A percentile compares a stretch with the other conserved stretches of the same genome.
phyloP scores from a whole-genome alignment of 257 asterid species.

The Gentiana straminea region DNA sequence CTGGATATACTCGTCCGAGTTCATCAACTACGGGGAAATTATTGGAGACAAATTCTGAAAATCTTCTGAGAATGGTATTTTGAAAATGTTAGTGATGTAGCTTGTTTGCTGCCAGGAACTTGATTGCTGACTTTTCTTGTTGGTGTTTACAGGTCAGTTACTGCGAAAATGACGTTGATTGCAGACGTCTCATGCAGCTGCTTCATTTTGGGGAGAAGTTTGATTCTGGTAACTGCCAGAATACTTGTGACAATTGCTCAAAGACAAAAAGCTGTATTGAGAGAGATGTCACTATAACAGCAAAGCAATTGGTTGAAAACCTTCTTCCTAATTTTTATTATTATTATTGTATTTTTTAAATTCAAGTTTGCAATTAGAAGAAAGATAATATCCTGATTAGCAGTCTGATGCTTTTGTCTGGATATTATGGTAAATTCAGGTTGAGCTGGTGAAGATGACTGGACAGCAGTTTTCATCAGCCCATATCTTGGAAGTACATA shows the following conservation, averaged over 20 bases:
- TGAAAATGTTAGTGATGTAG: not conserved
- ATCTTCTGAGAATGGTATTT: conserved; percentile 81
- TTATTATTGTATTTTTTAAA: not conserved
- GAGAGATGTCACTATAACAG: conserved; percentile 72
- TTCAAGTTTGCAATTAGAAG: not conserved
- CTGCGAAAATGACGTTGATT: conserved; percentile 85
- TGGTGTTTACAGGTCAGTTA: conserved; percentile 75
- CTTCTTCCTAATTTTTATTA: not conserved
- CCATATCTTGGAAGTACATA: conserved; percentile 88
- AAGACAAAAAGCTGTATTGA: conserved; percentile 56
- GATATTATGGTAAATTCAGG: conserved; percentile 25
- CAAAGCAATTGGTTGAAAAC: conserved; percentile 71
- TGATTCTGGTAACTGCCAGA: conserved; percentile 62
- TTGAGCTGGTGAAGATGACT: conserved; percentile 73
- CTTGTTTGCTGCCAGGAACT: not conserved
- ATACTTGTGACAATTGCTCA: conserved; percentile 92
- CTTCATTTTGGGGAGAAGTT: conserved; percentile 97
- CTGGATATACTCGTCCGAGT: conserved; percentile 50
- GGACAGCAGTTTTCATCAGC: conserved; percentile 74
- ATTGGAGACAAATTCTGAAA: conserved; percentile 84
- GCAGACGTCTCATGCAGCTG: conserved; percentile 91
- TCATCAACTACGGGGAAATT: conserved; percentile 55
- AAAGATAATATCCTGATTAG: not conserved
- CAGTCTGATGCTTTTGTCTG: not conserved
- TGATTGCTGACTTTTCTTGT: conserved; percentile 6